Evolutionary conservation across 495 filamentous ascomycete species (phyloP), one percentile per base, ranked within the genome.

Genomic region (Mycothermus thermophilus): DNA sequence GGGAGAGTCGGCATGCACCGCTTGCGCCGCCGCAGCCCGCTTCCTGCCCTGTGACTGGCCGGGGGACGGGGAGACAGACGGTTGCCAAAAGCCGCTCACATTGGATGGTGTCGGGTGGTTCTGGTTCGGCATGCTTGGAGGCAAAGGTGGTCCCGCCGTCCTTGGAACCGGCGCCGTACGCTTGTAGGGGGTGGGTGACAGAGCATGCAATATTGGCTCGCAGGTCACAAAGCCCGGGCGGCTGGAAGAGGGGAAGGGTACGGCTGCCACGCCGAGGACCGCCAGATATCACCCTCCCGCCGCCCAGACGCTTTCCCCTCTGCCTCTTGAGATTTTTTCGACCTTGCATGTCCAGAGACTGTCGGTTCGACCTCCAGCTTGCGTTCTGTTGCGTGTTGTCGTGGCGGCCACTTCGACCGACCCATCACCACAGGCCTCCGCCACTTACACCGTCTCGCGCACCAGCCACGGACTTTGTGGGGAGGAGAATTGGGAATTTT

Each of bases 1-100:
- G 44, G 47, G 46, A 48, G 47, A 21, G 38, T 51, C 50, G 50
- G 47, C 44, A 54, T 46, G 44, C 47, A 38, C 37, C 32, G 35
- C 37, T 40, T 35, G 40, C 41, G 30, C 27, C 27, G 40, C 19
- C 40, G 35, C 42, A 37, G 32, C 36, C 39, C 3, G 35, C 41
- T 41, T 43, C 21, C 27, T 34, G 28, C 9, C 25, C 39, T 51
- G 26, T 48, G 44, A 48, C 31, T 55, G 47, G 52, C 24, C 40
- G 12, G 35, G 38, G 14, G 32, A 16, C 32, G 30, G 34, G 25
- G 27, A 33, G 42, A 32, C 24, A 33, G 36, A 32, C 38, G 43
- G 39, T 32, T 34, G 26, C 40, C 34, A 44, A 44, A 40, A 46
- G 35, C 48, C 42, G 47, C 34, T 39, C 38, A 44, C 44, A 54